Evolutionary conservation across 495 filamentous ascomycete species (phyloP).

Genomic region (Neurospora sp.): DNA sequence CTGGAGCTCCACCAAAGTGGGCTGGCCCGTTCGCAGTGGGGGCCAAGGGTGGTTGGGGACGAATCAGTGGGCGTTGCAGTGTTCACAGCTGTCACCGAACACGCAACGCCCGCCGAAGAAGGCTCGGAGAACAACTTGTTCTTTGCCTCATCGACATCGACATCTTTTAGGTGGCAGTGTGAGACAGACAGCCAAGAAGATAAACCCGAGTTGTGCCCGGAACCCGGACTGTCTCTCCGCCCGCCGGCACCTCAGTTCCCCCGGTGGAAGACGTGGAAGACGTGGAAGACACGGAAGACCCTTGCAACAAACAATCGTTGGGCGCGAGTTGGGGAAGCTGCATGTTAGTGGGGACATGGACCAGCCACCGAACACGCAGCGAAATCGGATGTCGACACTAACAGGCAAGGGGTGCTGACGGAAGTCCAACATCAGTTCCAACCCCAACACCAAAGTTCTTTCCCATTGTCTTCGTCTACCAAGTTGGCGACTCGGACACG

Average conservation of each 20-base stretch:
- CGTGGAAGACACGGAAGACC: not conserved
- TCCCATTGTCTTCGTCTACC: not conserved
- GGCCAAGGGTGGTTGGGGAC: not conserved
- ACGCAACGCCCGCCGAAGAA: not conserved
- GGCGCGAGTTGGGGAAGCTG: not conserved
- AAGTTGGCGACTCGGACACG: not conserved
- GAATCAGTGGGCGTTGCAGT: not conserved
- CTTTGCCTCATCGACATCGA: not conserved
- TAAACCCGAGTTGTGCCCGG: not conserved
- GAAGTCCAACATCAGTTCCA: not conserved
- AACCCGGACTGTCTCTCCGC: not conserved
- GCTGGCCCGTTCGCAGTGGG: not conserved
- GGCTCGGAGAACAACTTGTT: not conserved
- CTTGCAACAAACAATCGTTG: not conserved
- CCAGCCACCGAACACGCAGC: not conserved
- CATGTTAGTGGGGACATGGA: not conserved
- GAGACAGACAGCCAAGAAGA: not conserved
- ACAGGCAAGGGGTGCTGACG: not conserved
- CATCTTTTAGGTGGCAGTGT: not conserved
- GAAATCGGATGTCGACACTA: not conserved
- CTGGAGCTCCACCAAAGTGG: not conserved
- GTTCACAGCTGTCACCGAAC: not conserved
- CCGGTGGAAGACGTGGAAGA: not conserved
- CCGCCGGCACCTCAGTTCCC: not conserved
- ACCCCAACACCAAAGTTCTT: not conserved